phyloP scores from a whole-genome alignment of 2,329 filamentous ascomycete genomes.

The Tolypocladium endophyticum region DNA sequence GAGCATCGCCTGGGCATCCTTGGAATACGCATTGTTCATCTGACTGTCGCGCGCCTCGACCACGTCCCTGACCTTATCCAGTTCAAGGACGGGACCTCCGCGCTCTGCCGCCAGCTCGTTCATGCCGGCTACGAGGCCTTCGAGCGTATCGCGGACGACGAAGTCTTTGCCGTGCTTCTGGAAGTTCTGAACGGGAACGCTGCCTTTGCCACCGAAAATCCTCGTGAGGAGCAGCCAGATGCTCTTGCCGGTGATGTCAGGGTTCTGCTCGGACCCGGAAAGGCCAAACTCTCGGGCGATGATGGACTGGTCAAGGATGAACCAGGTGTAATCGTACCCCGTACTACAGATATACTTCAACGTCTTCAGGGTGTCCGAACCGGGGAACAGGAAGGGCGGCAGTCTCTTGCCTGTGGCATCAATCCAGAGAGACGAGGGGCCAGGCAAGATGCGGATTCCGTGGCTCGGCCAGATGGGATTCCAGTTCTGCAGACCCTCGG shows the following conservation, averaged over 20 bases:
- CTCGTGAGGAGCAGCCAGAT: slow-evolving; percentile 40
- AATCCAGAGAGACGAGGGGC: slow-evolving; percentile 52
- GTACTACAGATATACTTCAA: slow-evolving; percentile 49
- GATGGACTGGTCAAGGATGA: slow-evolving; percentile 47
- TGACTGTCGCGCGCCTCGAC: slow-evolving; percentile 45
- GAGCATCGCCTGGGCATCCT: slow-evolving; percentile 53
- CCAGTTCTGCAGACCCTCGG: slow-evolving; percentile 52
- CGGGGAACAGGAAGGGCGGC: slow-evolving; percentile 45
- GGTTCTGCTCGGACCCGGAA: slow-evolving; percentile 54
- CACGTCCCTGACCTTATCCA: slow-evolving; percentile 29
- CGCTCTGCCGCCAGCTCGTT: slow-evolving; percentile 40
- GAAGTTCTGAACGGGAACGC: slow-evolving; percentile 45
- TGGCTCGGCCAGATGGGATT: slow-evolving; percentile 50
- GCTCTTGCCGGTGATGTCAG: slow-evolving; percentile 48
- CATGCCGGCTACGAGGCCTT: slow-evolving; percentile 46
- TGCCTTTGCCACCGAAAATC: slow-evolving; percentile 40
- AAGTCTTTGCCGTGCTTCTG: slow-evolving; percentile 49
- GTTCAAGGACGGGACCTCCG: slow-evolving; percentile 36
- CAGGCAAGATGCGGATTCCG: slow-evolving; percentile 50
- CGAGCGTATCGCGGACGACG: slow-evolving; percentile 43
- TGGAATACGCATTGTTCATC: slow-evolving; percentile 44
- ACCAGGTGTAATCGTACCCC: slow-evolving; percentile 54
- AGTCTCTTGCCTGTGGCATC: slow-evolving; percentile 49
- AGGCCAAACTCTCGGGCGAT: slow-evolving; percentile 52
- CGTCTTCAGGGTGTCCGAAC: slow-evolving; percentile 46